A percentile compares a stretch with the other conserved stretches of the same genome.
Conservation (phyloP, 1,284 basidiomycete genomes). For the Pholiota adiposa region DNA sequence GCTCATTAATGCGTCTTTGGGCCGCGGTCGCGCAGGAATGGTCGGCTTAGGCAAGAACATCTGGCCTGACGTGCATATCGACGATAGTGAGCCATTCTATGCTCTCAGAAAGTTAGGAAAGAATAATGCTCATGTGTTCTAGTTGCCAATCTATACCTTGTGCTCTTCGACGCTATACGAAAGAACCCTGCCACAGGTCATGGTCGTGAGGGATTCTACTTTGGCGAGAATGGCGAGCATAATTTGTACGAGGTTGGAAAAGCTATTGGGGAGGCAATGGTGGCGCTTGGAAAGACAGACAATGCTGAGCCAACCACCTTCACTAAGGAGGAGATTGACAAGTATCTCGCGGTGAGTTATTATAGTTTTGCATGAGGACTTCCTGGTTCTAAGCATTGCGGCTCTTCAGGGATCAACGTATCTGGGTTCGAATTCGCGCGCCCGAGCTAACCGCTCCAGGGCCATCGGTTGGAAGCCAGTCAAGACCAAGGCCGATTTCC, state of each 20-base stretch:
- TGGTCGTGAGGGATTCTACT: constrained; percentile 55
- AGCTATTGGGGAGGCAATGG: constrained; percentile 31
- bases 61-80: constrained; percentile 50
- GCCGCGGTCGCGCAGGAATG: constrained; percentile 45
- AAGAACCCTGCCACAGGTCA: constrained; percentile 38
- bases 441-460: constrained; percentile 50
- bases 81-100: constrained; percentile 40
- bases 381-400: not conserved
- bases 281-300: constrained; percentile 30
- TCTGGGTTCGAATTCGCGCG: constrained; percentile 58
- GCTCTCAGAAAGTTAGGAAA: not conserved
- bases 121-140: not conserved
- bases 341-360: constrained; percentile 35
- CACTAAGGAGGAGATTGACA: constrained; percentile 38
- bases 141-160: constrained; percentile 44
- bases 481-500: constrained; percentile 48
- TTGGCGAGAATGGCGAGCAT: constrained; percentile 53
- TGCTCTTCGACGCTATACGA: constrained; percentile 38
- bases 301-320: constrained; percentile 39
- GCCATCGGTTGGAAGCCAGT: constrained; percentile 61
- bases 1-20: constrained; percentile 39
- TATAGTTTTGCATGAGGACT: not conserved
- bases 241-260: constrained; percentile 32
- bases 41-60: constrained; percentile 50
- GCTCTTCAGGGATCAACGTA: constrained; percentile 36